phyloP scores from a whole-genome alignment of 1,139 yeast genomes.

The Groenewaldozyma auringiensis region DNA sequence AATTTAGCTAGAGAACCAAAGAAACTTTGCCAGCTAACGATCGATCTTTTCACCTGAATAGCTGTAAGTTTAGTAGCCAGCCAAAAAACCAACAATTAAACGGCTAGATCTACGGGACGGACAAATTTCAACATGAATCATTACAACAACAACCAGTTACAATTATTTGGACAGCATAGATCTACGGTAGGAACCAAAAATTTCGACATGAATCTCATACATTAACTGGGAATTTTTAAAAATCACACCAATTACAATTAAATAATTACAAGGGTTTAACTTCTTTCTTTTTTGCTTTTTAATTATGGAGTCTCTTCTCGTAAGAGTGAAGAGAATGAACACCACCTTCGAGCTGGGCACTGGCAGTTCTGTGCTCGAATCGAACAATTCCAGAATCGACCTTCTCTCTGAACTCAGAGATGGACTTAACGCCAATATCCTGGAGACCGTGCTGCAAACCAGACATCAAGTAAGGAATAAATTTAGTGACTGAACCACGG shows the following conservation, averaged over 20 bases:
- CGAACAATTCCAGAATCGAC: slow-evolving; percentile 69
- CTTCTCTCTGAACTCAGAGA: slow-evolving; percentile 53
- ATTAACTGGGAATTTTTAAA: background rate
- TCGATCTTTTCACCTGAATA: too few relatives aligned
- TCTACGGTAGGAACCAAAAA: background rate
- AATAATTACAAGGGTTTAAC: background rate
- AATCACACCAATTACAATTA: background rate
- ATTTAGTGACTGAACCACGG: slow-evolving; percentile 91
- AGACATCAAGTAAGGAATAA: slow-evolving; percentile 84
- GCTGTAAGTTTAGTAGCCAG: too few relatives aligned
- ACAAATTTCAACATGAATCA: background rate
- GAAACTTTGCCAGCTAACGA: background rate
- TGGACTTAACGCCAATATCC: slow-evolving; percentile 83
- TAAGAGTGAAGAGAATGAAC: slow-evolving; percentile 93
- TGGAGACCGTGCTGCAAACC: slow-evolving; percentile 99
- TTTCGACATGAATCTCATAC: background rate
- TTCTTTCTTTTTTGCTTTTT: too few relatives aligned
- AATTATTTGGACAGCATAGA: background rate
- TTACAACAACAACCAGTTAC: too few relatives aligned
- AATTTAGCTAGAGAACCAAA: background rate
- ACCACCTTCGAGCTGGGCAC: slow-evolving; percentile 99
- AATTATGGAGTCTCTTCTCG: slow-evolving; percentile 94
- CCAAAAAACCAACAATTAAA: too few relatives aligned
- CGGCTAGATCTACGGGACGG: background rate
- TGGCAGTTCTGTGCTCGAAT: slow-evolving; percentile 96